phyloP scores from a whole-genome alignment of 805 yeast genomes.

The Spathaspora boniae region DNA sequence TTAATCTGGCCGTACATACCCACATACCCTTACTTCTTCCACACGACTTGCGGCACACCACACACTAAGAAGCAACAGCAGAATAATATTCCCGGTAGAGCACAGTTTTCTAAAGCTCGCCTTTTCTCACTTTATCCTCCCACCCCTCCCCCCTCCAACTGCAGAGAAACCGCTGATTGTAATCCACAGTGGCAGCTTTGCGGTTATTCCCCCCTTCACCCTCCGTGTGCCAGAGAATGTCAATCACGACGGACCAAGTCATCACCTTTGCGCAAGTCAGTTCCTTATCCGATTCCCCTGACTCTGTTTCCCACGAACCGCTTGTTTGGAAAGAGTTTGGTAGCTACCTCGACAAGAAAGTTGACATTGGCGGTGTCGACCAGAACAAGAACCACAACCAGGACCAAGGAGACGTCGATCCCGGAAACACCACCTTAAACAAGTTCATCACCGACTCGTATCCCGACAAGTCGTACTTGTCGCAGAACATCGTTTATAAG shows the following conservation, averaged over 20 bases:
- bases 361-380: constrained; percentile 26
- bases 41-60: no score
- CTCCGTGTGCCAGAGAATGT: constrained; percentile 6
- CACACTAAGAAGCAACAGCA: no score
- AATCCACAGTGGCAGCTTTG: no score
- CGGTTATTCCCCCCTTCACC: no score
- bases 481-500: constrained; percentile 33
- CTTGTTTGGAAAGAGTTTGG: constrained; percentile 46
- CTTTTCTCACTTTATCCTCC: no score
- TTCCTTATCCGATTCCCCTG: constrained; percentile 18
- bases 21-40: no score
- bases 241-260: constrained; percentile 13
- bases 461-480: constrained; percentile 26
- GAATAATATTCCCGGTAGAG: no score
- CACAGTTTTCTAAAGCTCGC: no score
- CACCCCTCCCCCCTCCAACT: no score
- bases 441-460: constrained; percentile 19
- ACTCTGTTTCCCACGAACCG: constrained; percentile 17
- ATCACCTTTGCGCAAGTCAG: constrained; percentile 24
- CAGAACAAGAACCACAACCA: constrained; percentile 10
- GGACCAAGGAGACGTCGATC: background rate
- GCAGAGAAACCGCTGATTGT: no score
- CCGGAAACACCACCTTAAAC: constrained; percentile 10
- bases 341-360: constrained; percentile 37
- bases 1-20: no score